Evolutionary conservation across 176 grass and related monocot genomes (phyloP).

Genomic region (Tillandsia leiboldiana): DNA sequence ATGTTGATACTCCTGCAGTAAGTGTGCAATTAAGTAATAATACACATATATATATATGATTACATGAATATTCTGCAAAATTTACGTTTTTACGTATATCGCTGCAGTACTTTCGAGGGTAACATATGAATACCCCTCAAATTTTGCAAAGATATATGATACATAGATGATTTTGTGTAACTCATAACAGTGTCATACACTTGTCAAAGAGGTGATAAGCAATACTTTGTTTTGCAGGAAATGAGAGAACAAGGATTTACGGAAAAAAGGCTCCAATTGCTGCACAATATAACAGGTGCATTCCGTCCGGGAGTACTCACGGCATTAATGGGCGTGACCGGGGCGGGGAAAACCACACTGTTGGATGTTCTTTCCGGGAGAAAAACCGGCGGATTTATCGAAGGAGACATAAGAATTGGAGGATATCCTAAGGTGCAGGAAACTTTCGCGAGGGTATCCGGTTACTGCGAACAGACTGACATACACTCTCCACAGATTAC

Average conservation of each 20-base stretch:
- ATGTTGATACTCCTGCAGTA: conserved; percentile 64
- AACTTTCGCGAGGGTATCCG: conserved; percentile 75
- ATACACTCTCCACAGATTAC: conserved; percentile 71
- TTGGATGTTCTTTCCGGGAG: conserved; percentile 75
- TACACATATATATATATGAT: no score
- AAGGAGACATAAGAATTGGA: conserved; percentile 67
- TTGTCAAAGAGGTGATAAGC: neutral
- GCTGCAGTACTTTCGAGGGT: no score
- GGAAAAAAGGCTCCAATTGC: conserved; percentile 50
- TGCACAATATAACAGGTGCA: conserved; percentile 58
- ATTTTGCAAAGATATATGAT: no score
- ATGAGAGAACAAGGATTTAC: conserved; percentile 54
- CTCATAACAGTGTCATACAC: neutral
- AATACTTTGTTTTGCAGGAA: conserved; percentile 30
- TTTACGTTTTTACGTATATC: no score
- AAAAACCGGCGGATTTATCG: conserved; percentile 55
- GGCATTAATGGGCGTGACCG: conserved; percentile 64
- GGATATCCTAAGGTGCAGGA: conserved; percentile 64
- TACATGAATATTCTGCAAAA: no score
- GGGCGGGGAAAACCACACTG: conserved; percentile 75
- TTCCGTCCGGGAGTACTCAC: conserved; percentile 57
- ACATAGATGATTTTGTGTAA: no score
- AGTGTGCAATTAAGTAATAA: conserved; percentile 1
- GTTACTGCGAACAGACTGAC: conserved; percentile 67
- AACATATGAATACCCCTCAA: no score